Conservation (phyloP, 768 basidiomycete genomes). For the Mycena olivaceomarginata region DNA sequence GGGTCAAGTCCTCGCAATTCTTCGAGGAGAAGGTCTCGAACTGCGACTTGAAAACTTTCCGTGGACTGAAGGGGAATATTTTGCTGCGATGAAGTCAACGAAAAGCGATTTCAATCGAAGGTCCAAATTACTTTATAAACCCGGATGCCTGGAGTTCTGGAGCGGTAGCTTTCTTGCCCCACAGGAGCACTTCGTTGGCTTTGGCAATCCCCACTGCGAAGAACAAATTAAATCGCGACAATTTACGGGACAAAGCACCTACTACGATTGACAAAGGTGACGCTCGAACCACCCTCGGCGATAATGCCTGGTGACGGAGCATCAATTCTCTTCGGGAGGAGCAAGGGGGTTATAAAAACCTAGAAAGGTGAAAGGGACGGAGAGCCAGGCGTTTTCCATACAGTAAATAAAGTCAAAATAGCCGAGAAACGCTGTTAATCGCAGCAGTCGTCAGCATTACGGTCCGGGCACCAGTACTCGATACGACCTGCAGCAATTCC, state of each 20-base stretch:
- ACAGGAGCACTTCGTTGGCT: slow-evolving; percentile 83
- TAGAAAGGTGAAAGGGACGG: slow-evolving; percentile 81
- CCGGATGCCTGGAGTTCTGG: slow-evolving; percentile 76
- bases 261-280: slow-evolving; percentile 82
- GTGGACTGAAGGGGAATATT: slow-evolving; percentile 74
- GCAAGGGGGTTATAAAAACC: slow-evolving; percentile 56
- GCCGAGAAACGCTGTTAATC: slow-evolving; percentile 73
- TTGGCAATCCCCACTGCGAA: slow-evolving; percentile 77
- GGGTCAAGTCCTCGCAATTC: slow-evolving; percentile 77
- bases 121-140: slow-evolving; percentile 75
- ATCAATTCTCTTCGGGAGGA: slow-evolving; percentile 13
- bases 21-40: slow-evolving; percentile 68
- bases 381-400: slow-evolving; percentile 76
- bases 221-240: slow-evolving; percentile 11
- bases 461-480: neutral
- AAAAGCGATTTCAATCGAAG: neutral
- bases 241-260: slow-evolving; percentile 44
- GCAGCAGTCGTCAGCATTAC: neutral
- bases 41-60: slow-evolving; percentile 72
- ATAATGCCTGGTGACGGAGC: slow-evolving; percentile 71
- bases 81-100: slow-evolving; percentile 60
- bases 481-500: slow-evolving; percentile 79
- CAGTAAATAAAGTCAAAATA: slow-evolving; percentile 87
- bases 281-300: slow-evolving; percentile 82
- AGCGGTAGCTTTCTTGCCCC: slow-evolving; percentile 79